phyloP scores from a whole-genome alignment of 257 asterid genomes.

The Nyctanthes arbortristis region DNA sequence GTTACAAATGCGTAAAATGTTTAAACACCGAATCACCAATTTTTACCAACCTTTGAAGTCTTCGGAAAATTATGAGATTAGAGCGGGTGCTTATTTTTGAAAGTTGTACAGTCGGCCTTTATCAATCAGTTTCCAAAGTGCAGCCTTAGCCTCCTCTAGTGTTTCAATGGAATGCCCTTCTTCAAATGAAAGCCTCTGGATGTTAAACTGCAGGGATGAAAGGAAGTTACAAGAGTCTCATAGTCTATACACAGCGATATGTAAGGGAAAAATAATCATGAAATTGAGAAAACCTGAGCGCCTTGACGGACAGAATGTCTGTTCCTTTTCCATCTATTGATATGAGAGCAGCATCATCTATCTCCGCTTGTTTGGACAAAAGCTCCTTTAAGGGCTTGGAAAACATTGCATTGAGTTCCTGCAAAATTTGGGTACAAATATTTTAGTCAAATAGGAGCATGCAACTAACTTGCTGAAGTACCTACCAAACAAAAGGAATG shows the following conservation, averaged over 20 bases:
- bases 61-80: not conserved
- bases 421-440: too few species aligned
- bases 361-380: constrained; percentile 73
- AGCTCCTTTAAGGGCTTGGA: constrained; percentile 88
- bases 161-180: constrained; percentile 71
- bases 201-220: constrained; percentile 49
- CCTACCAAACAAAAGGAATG: not conserved
- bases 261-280: not conserved
- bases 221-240: not conserved
- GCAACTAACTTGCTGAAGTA: not conserved
- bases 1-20: not conserved
- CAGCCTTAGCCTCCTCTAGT: constrained; percentile 84
- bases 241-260: not conserved
- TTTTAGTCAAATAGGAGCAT: too few species aligned
- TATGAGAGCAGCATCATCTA: constrained; percentile 94
- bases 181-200: constrained; percentile 81
- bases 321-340: constrained; percentile 87
- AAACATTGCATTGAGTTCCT: constrained; percentile 85
- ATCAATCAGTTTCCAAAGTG: constrained; percentile 63
- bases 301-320: constrained; percentile 91
- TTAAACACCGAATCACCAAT: not conserved
- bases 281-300: constrained; percentile 56
- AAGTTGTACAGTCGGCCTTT: constrained; percentile 59
- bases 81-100: constrained; percentile 32
- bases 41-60: not conserved